A percentile compares a stretch with the other conserved stretches of the same genome.
Conservation (phyloP, 2,329 filamentous ascomycete genomes). For the Dryadomyces quercus-mongolicae region DNA sequence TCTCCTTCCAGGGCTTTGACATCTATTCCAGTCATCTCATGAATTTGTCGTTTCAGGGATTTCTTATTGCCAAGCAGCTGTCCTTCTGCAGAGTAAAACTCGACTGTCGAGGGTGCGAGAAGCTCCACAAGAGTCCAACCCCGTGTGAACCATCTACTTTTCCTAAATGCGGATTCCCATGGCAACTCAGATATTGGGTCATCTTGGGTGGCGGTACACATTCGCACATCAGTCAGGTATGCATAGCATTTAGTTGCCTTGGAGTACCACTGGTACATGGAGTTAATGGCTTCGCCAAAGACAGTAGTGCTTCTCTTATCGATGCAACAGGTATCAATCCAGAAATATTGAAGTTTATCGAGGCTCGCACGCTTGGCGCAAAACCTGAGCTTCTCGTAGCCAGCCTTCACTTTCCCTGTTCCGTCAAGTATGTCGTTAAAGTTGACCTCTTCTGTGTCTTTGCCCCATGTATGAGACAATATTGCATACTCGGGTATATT, state of each 20-base stretch:
- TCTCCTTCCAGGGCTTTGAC: not conserved
- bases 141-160: not conserved
- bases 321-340: not conserved
- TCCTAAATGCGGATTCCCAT: not conserved
- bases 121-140: not conserved
- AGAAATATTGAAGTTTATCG: not conserved
- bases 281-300: not conserved
- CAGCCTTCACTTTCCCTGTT: not conserved
- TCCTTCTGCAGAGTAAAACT: not conserved
- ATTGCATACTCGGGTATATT: too few species aligned
- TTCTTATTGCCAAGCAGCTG: not conserved
- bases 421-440: too few species aligned
- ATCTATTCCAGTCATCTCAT: not conserved
- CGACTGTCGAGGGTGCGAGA: not conserved
- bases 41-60: not conserved
- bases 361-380: not conserved
- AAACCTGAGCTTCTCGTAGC: not conserved
- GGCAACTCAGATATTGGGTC: not conserved
- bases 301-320: not conserved
- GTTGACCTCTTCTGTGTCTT: too few species aligned
- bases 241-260: not conserved
- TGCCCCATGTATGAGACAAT: too few species aligned
- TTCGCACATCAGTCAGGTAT: not conserved
- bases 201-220: too few species aligned
- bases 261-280: not conserved